Evolutionary conservation across 208 protist species (phyloP).

Genomic region (Trypanosoma scelopori): DNA sequence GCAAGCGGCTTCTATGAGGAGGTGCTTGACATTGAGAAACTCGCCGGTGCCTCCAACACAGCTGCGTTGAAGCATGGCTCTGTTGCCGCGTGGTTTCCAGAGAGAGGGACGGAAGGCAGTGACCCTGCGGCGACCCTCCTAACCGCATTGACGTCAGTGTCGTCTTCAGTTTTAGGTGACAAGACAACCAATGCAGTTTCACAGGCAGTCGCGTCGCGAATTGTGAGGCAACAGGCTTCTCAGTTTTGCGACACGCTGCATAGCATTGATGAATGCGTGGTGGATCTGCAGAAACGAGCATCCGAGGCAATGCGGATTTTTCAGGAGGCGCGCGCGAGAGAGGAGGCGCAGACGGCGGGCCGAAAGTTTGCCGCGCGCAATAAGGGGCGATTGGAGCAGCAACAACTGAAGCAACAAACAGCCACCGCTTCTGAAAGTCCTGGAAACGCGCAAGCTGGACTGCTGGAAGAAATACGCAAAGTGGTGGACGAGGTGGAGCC

Average conservation of each 20-base stretch:
- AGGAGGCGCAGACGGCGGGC: constrained; percentile 71
- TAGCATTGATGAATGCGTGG: constrained; percentile 63
- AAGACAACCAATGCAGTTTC: constrained; percentile 67
- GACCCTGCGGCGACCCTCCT: constrained; percentile 15
- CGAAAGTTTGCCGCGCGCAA: constrained; percentile 83
- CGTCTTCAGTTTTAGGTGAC: constrained; percentile 77
- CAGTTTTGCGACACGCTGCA: constrained; percentile 78
- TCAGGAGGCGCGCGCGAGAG: constrained; percentile 68
- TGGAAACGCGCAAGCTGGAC: constrained; percentile 40
- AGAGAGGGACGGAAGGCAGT: constrained; percentile 8
- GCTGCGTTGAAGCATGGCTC: constrained; percentile 33
- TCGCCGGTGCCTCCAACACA: constrained; percentile 67
- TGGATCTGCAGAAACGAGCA: constrained; percentile 68
- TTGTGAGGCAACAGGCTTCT: constrained; percentile 64
- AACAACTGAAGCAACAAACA: constrained; percentile 19
- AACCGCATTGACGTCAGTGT: constrained; percentile 67
- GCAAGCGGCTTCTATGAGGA: constrained; percentile 67
- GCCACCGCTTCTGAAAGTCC: constrained; percentile 11
- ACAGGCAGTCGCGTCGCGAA: constrained; percentile 59
- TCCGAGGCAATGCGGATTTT: constrained; percentile 76
- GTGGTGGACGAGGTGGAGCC: constrained; percentile 71
- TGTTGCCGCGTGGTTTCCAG: constrained; percentile 70
- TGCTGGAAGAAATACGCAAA: constrained; percentile 64
- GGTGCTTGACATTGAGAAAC: constrained; percentile 71
- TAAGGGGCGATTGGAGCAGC: constrained; percentile 52